Evolutionary conservation across 75 land plant genomes (phyloP).

Genomic region (Selaginella tamariscina): DNA sequence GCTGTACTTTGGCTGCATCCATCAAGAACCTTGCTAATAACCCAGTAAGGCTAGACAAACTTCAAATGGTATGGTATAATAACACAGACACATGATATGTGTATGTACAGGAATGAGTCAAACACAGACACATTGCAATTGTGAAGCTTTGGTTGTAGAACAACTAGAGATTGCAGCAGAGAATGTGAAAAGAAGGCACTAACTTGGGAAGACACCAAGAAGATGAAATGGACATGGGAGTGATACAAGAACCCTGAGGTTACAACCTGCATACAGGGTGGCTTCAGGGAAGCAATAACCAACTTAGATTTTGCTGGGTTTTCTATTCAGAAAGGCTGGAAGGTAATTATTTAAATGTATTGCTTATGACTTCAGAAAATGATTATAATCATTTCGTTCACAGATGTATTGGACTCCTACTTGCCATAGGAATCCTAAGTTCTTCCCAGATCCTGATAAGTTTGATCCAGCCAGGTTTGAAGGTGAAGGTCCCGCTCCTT

Average conservation of each 20-base stretch:
- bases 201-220: constrained; percentile 53
- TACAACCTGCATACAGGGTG: constrained; percentile 37
- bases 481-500: no score
- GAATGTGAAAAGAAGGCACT: constrained; percentile 22
- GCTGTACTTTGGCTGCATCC: no score
- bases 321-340: constrained; percentile 60
- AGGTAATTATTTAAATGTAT: constrained; percentile 24
- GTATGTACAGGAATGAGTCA: no score
- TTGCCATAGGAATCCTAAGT: constrained; percentile 32
- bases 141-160: constrained; percentile 24
- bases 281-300: constrained; percentile 38
- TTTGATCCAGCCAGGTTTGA: constrained; percentile 43
- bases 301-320: constrained; percentile 43
- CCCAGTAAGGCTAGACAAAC: no score
- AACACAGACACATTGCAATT: no score
- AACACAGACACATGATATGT: no score
- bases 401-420: constrained; percentile 40
- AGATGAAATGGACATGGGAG: constrained; percentile 72
- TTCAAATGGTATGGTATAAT: no score
- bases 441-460: constrained; percentile 37
- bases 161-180: constrained; percentile 30
- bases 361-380: background rate
- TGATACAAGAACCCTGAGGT: constrained; percentile 41
- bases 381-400: background rate
- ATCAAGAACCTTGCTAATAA: no score